A percentile compares a stretch with the other conserved stretches of the same genome.
Conservation (phyloP, 306 rosid species). For the Cucumis sativus region Cucumber_9930_V3 NC_026660.2:28952501-28953000, state of each 20-base stretch:
- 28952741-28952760: constrained; percentile 43
- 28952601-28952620: background rate
- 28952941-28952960: background rate
- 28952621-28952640: constrained; percentile 12
- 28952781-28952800: background rate
- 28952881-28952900: constrained; percentile 58
- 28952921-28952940: constrained; percentile 29
- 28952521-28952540: constrained; percentile 16
- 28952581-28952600: background rate
- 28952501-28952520: constrained; percentile 19
- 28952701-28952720: constrained; percentile 87
- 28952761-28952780: constrained; percentile 43
- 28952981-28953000: constrained; percentile 29
- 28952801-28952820: background rate
- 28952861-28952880: constrained; percentile 70
- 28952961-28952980: background rate
- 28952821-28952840: constrained; percentile 12
- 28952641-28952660: constrained; percentile 17
- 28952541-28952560: constrained; percentile 31
- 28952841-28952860: constrained; percentile 79
- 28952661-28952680: constrained; percentile 16
- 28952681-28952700: constrained; percentile 73
- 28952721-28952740: constrained; percentile 80
- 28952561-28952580: constrained; percentile 15
- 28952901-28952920: constrained; percentile 80